These are phyloP conservation scores for Cyberlindnera euphorbiiphila DNA, from an alignment of 805 yeast genomes.

Conservation along the genomic window DNA sequence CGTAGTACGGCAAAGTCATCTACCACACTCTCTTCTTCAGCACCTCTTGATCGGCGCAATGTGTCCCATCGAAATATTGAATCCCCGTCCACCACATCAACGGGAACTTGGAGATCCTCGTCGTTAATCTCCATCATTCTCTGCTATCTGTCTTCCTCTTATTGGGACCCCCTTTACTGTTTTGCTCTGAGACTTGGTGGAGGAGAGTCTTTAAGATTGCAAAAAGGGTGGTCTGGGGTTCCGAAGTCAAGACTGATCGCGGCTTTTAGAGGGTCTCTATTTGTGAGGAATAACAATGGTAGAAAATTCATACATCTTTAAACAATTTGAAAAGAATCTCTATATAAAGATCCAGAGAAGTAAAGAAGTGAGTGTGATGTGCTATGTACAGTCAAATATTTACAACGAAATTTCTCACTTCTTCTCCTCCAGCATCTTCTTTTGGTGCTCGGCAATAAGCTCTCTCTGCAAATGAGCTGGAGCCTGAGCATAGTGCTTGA, in stretches of 20 bases:
- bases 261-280: too few species aligned
- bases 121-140: slow-evolving; percentile 6
- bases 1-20: slow-evolving; percentile 7
- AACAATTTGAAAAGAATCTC: too few species aligned
- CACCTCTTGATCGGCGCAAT: not conserved
- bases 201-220: too few species aligned
- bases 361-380: not conserved
- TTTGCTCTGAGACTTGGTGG: not conserved
- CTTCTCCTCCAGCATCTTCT: slow-evolving; percentile 34
- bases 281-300: too few species aligned
- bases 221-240: too few species aligned
- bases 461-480: slow-evolving; percentile 87
- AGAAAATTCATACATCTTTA: too few species aligned
- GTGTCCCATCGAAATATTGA: slow-evolving; percentile 12
- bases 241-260: too few species aligned
- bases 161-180: not conserved
- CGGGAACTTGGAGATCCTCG: slow-evolving; percentile 1
- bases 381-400: not conserved
- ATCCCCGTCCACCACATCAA: not conserved
- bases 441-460: slow-evolving; percentile 77
- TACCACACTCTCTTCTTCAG: too few species aligned
- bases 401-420: slow-evolving; percentile 8
- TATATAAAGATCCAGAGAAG: too few species aligned
- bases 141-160: not conserved
- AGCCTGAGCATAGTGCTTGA: slow-evolving; percentile 87